phyloP scores from a whole-genome alignment of 352 stramenopile genomes.

The Pythium apleroticum region DNA sequence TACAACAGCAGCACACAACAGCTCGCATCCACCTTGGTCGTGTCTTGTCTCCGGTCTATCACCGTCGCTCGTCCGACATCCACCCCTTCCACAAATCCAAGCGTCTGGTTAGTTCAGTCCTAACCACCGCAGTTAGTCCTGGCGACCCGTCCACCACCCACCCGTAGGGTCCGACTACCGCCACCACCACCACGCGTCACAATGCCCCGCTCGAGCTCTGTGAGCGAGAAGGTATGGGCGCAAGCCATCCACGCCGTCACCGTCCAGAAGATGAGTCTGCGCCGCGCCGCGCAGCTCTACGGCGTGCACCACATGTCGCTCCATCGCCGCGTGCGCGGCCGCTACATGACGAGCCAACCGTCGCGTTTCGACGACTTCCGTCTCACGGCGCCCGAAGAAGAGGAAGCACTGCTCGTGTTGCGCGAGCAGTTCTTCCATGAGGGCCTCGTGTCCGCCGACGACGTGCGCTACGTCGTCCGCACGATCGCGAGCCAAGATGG shows the following conservation, averaged over 20 bases:
- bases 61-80: neutral
- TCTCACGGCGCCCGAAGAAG: conserved; percentile 45
- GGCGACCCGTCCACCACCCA: neutral
- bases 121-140: neutral
- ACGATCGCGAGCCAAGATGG: conserved; percentile 42
- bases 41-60: neutral
- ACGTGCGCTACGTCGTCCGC: conserved; percentile 58
- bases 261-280: conserved; percentile 58
- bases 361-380: conserved; percentile 25
- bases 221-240: conserved; percentile 54
- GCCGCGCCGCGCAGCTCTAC: conserved; percentile 51
- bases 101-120: neutral
- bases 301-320: conserved; percentile 63
- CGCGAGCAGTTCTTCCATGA: conserved; percentile 52
- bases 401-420: conserved; percentile 45
- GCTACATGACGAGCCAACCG: conserved; percentile 24
- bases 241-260: conserved; percentile 59
- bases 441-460: conserved; percentile 28
- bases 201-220: conserved; percentile 34
- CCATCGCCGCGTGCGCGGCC: conserved; percentile 48
- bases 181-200: neutral
- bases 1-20: conserved; percentile 3
- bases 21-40: too few relatives aligned
- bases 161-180: neutral
- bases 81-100: neutral